Percentiles rank a stretch among this genome's conserved stretches.
These are phyloP conservation scores for Mycena rebaudengoi DNA, from an alignment of 768 basidiomycete species.

Conservation along the genomic window DNA sequence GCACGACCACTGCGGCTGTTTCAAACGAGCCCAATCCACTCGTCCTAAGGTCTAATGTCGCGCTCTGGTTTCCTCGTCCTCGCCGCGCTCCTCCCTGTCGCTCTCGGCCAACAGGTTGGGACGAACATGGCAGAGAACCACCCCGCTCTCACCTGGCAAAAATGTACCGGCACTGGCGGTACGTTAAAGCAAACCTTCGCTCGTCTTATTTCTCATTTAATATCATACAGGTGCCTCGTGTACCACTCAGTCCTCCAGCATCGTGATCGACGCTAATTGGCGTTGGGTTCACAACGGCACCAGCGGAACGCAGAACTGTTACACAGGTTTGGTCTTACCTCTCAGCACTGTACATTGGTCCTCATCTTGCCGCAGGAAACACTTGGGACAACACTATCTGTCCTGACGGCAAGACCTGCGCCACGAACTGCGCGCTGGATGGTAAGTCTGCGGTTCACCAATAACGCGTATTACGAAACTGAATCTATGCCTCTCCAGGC, in stretches of 20 bases:
- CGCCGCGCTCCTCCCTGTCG: slow-evolving; percentile 39
- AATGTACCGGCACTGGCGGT: slow-evolving; percentile 47
- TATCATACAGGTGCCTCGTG: slow-evolving; percentile 32
- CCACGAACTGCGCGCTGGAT: slow-evolving; percentile 51
- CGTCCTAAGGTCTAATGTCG: background rate
- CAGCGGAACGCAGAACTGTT: slow-evolving; percentile 50
- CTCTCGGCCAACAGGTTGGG: slow-evolving; percentile 55
- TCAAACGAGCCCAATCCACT: background rate
- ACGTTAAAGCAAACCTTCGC: background rate
- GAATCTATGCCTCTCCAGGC: slow-evolving; percentile 18
- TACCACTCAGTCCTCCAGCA: slow-evolving; percentile 35
- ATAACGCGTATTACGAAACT: background rate
- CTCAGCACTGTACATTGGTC: slow-evolving; percentile 38
- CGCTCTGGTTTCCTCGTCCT: slow-evolving; percentile 12
- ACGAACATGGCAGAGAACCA: slow-evolving; percentile 54
- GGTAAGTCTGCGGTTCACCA: slow-evolving; percentile 17
- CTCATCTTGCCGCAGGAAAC: slow-evolving; percentile 45
- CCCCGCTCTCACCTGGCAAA: slow-evolving; percentile 49
- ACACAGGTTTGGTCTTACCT: slow-evolving; percentile 41
- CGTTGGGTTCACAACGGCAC: slow-evolving; percentile 52
- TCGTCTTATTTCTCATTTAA: background rate
- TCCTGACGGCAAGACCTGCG: slow-evolving; percentile 57
- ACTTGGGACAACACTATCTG: slow-evolving; percentile 60
- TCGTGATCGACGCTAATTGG: slow-evolving; percentile 61
- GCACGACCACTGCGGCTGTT: background rate